Evolutionary conservation across 2,329 filamentous ascomycete species (phyloP), one percentile per base, ranked within the genome.

Genomic region (Alternaria alternata): DNA sequence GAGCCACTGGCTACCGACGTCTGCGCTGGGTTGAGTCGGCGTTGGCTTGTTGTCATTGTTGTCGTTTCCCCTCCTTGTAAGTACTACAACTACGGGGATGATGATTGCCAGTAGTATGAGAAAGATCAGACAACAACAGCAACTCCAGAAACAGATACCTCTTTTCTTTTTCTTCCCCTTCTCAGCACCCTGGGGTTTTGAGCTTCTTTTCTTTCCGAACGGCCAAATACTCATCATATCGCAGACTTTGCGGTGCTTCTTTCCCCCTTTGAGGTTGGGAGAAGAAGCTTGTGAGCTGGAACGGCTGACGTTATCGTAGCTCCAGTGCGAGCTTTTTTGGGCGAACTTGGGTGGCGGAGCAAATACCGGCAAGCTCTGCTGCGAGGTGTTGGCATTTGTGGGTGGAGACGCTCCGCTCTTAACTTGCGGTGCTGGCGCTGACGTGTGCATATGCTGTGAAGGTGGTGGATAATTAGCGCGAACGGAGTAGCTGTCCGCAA

Each of bases 1-100:
- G 57, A 97, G 83, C 90, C 92, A 97, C 47, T 57, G 61, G 54
- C 66, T 65, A 4, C 62, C 55, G 36, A 66, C 52, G 26, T 57
- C 64, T 34, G 62, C 57, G 26, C 61, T 64, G 14, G 68, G 65
- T 18, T 68, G 65, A 42, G 66, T 65, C 11, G 62, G 56, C 18
- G 53, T 54, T 30, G 63, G 65, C 26, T 65, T 79, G 73, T 65
- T 80, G 79, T 64, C 78, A 81, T 36, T 16, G 32, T 54, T 20
- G 22, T 42, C 39, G 20, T 42, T 42, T 20, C 58, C 82, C 75
- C 64, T 76, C 46, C 66, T 73, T 0, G 73, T 73, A 24, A 78
- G 62, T 1, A 79, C 70, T 5, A 79, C 71, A 11, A 74, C 62
- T 16, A 82, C 66, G 1, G 81, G 72, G 26, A 81, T 75, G 36